Percentiles rank a stretch among this genome's conserved stretches.
These are phyloP conservation scores for Botrytis medusae DNA, from an alignment of 2,329 filamentous ascomycete species.

Conservation along the genomic window DNA sequence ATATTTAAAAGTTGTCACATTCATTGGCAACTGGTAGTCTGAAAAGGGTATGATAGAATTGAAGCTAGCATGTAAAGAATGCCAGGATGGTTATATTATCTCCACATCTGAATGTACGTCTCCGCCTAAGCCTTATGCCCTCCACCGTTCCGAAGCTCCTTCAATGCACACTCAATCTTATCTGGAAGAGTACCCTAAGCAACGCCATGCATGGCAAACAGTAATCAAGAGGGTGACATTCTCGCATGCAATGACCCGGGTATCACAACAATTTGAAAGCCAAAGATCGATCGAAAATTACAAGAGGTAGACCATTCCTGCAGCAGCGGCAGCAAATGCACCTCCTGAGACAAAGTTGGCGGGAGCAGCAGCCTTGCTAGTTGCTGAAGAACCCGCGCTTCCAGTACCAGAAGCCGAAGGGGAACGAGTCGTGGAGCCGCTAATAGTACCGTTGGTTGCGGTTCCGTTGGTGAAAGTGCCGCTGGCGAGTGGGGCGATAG, in stretches of 20 bases:
- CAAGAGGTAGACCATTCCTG: slow-evolving; percentile 21
- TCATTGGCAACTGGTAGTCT: neutral
- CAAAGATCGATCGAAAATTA: slow-evolving; percentile 12
- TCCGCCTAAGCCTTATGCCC: slow-evolving; percentile 11
- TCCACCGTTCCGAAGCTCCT: slow-evolving; percentile 16
- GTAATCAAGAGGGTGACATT: slow-evolving; percentile 21
- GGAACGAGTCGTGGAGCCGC: slow-evolving; percentile 5
- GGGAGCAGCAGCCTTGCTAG: slow-evolving; percentile 17
- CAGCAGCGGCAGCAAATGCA: slow-evolving; percentile 17
- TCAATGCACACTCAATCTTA: slow-evolving; percentile 8
- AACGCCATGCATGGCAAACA: slow-evolving; percentile 19
- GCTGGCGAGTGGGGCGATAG: neutral
- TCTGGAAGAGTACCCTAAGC: slow-evolving; percentile 16
- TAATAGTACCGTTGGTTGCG: slow-evolving; percentile 10
- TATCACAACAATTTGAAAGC: slow-evolving; percentile 18
- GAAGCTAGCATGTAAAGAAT: slow-evolving; percentile 16
- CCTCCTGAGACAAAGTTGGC: slow-evolving; percentile 17
- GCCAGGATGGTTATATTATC: slow-evolving; percentile 18
- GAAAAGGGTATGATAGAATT: slow-evolving; percentile 15
- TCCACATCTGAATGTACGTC: slow-evolving; percentile 4
- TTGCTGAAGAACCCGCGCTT: neutral
- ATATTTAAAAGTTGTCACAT: neutral
- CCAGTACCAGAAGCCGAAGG: neutral
- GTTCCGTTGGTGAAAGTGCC: slow-evolving; percentile 18
- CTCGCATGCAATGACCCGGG: slow-evolving; percentile 18